These are phyloP conservation scores for Ottelia alismoides DNA, from an alignment of 106 monocot genomes.

Conservation along the genomic window DNA sequence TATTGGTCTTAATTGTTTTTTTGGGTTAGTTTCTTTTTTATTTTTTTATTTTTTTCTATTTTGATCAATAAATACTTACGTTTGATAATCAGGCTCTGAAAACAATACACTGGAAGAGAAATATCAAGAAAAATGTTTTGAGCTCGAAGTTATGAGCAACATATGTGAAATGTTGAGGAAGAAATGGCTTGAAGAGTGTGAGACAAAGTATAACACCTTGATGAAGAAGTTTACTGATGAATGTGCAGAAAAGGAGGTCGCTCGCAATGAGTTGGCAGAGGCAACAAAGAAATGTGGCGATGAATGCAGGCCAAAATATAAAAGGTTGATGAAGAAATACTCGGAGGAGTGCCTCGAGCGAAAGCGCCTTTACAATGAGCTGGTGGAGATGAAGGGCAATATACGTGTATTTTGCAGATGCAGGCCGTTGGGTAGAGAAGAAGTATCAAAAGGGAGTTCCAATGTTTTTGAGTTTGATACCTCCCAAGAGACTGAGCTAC, in stretches of 20 bases:
- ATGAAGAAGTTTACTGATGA: no score
- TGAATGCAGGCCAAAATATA: no score
- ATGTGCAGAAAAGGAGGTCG: no score
- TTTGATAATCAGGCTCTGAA: slow-evolving; percentile 39
- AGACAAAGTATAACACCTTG: slow-evolving; percentile 29
- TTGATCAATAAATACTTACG: no score
- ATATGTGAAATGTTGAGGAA: slow-evolving; percentile 10
- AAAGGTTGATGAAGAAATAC: slow-evolving; percentile 51
- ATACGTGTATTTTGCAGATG: slow-evolving; percentile 96
- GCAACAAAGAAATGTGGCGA: no score
- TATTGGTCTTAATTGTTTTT: no score
- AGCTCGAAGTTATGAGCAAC: slow-evolving; percentile 6
- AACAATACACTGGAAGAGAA: slow-evolving; percentile 30
- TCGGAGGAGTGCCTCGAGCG: slow-evolving; percentile 41
- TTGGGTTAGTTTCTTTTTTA: no score
- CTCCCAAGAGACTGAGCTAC: slow-evolving; percentile 54
- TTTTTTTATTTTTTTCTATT: no score
- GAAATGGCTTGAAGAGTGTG: slow-evolving; percentile 47
- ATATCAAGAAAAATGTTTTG: slow-evolving; percentile 12
- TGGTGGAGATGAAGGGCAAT: slow-evolving; percentile 83
- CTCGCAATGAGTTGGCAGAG: no score
- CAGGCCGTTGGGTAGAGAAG: slow-evolving; percentile 65
- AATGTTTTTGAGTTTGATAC: slow-evolving; percentile 57
- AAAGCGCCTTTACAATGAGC: slow-evolving; percentile 75
- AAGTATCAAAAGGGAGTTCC: slow-evolving; percentile 44